Evolutionary conservation across 805 yeast species (phyloP), one percentile per base, ranked within the genome.

Genomic region (Saitoella complicata): DNA sequence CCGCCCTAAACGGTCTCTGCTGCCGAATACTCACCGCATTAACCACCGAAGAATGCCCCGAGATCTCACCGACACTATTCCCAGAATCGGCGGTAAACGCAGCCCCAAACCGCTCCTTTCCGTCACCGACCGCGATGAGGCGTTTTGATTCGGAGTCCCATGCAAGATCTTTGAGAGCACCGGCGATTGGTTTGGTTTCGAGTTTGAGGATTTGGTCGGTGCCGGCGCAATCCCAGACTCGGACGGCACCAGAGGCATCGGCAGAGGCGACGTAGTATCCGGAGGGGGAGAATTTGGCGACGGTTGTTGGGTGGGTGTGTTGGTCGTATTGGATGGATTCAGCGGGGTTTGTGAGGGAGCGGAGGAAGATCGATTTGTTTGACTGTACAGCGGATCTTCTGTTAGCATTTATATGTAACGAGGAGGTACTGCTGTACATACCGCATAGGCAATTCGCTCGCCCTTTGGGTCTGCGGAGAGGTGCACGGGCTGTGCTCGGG

Each of bases 11-110:
- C 7, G 98, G 98, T 61, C 98, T 75, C 50, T 72, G 74, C 13
- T 87, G 85, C 56, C 80, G 79, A 51, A 88, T 79, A 46, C 80
- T 75, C 13, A 86, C 94, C 0, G 91, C 84, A 56, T 82, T 85
- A 57, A 88, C 75, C 40, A 73, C 75, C 30, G 84, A 78, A 11
- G 88, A 72, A 59, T 91, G 98, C 29, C 98, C 98, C 41, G 86
- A 77, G 54, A 88, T 79, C 38, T 91, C 97, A 45, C 98, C 99
- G 39, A 91, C 77, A n/a, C 95, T 76, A 62, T 91, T 91, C 49
- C 98, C 98, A 1, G 94, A 73, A 58, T 91, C 99, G 73, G 80
- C 81, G 6, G 94, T 76, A 60, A 88, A 84, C 51, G 93, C 86
- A 53, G 81, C 95, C 5, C 97, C 98, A 57, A 75, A 87, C 49